phyloP scores from a whole-genome alignment of 176 grass and related monocot genomes.

The bread wheat (Triticum aestivum) region DNA sequence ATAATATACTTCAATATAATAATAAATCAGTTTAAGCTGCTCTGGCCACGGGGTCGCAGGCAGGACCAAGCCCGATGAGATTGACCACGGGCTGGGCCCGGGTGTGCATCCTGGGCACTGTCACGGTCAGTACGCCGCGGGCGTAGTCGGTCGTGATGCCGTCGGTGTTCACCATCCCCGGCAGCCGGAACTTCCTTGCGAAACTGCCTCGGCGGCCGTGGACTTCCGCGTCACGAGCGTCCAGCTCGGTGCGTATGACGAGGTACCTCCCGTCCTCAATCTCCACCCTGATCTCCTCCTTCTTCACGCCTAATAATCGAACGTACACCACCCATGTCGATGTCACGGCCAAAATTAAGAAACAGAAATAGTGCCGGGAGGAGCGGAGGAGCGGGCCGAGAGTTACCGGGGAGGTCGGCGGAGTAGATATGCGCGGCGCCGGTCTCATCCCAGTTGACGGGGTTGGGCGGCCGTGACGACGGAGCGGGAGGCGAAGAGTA shows the following conservation, averaged over 20 bases:
- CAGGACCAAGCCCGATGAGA: constrained; percentile 22
- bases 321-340: not conserved
- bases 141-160: constrained; percentile 63
- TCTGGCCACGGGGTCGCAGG: constrained; percentile 42
- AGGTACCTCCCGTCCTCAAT: constrained; percentile 77
- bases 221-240: not conserved
- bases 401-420: constrained; percentile 59
- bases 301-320: constrained; percentile 46
- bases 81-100: constrained; percentile 11
- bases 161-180: constrained; percentile 54
- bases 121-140: constrained; percentile 65
- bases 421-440: constrained; percentile 63
- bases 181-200: constrained; percentile 77
- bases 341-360: not conserved
- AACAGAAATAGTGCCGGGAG: not conserved
- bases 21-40: constrained; percentile 55
- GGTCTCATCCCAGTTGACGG: constrained; percentile 72
- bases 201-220: constrained; percentile 32
- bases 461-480: constrained; percentile 25
- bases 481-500: not conserved
- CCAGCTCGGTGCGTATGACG: constrained; percentile 67
- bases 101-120: constrained; percentile 63
- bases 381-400: not conserved
- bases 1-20: not conserved
- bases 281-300: constrained; percentile 83